Conservation (phyloP, 352 stramenopile species). For the Pythium oligandrum region DNA sequence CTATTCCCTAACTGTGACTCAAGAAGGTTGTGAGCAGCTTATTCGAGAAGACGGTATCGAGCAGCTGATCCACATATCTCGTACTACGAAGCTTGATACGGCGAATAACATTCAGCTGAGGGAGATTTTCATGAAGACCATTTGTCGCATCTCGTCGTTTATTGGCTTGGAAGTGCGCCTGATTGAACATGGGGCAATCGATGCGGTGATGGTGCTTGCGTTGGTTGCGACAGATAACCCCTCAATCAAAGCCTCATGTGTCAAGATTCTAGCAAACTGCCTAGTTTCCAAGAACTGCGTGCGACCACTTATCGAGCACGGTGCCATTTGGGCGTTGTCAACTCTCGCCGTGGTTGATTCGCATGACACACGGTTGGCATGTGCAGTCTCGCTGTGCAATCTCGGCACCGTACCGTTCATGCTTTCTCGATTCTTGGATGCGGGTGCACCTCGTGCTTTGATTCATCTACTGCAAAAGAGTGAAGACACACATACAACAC, state of each 20-base stretch:
- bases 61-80: slow-evolving; percentile 63
- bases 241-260: slow-evolving; percentile 61
- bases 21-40: slow-evolving; percentile 67
- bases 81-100: slow-evolving; percentile 26
- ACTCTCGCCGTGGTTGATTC: slow-evolving; percentile 64
- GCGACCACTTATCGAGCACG: slow-evolving; percentile 61
- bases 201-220: slow-evolving; percentile 65
- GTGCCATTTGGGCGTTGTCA: slow-evolving; percentile 69
- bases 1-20: slow-evolving; percentile 54
- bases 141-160: slow-evolving; percentile 69
- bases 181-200: slow-evolving; percentile 70
- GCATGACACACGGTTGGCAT: slow-evolving; percentile 45
- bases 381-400: slow-evolving; percentile 75
- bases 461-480: slow-evolving; percentile 50
- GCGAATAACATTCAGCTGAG: slow-evolving; percentile 45
- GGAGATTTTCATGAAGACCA: slow-evolving; percentile 61
- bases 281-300: slow-evolving; percentile 61
- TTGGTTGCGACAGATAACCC: slow-evolving; percentile 59
- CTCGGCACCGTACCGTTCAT: slow-evolving; percentile 52
- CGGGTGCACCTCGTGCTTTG: slow-evolving; percentile 54
- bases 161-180: slow-evolving; percentile 48
- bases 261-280: slow-evolving; percentile 76
- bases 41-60: slow-evolving; percentile 69
- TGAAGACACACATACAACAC: slow-evolving; percentile 30
- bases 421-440: slow-evolving; percentile 61